Base-by-base conservation (phyloP, 2,329 filamentous ascomycete species). In the Pestalotiopsis sp. region DNA sequence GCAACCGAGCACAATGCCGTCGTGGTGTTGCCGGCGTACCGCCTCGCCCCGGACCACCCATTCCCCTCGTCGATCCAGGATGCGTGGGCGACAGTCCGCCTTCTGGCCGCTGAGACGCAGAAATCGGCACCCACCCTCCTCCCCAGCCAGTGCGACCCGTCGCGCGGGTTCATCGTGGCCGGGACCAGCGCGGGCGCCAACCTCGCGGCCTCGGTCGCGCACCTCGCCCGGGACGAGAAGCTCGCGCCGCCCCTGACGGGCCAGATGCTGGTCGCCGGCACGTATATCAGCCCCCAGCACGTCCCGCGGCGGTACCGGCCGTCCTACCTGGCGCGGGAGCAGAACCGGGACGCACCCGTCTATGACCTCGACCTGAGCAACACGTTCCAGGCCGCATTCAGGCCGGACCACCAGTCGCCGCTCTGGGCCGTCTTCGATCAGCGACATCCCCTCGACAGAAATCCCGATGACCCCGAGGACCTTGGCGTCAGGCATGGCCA, bases 51-150 rank as follows among this genome's bases (percentile, higher is more conserved):
- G 0, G 84, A 89, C 65, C 77, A 83, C 70, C 72, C 69, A 0
- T 90, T 85, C 68, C 89, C 88, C 0, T 84, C 82, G 0, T 81
- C 83, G 0, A 88, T 84, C 83, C 70, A 84, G 57, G 89, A 91
- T 63, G 75, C 80, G 0, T 83, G 87, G 69, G 88, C 89, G 60
- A 82, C 84, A 0, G 85, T 89, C 41, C 77, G 82, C n/a, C 90
- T 87, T 88, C 17, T 61, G 1, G 65, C 57, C 2, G 20, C 27
- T 2, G 57, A 66, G 12, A 11, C 56, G 31, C 67, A 52, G 3
- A 23, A 40, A 2, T 1, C 57, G 31, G 9, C 11, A 12, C 14
- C 40, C 4, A 12, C 57, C 13, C 20, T 67, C 20, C 41, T 67
- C 12, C 66, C 66, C 7, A 38, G 31, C 6, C 57, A 67, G 38